Percentiles rank a stretch among this genome's conserved stretches.
phyloP scores from a whole-genome alignment of 2,329 filamentous ascomycete species.

The Nigrospora oryzae region DNA sequence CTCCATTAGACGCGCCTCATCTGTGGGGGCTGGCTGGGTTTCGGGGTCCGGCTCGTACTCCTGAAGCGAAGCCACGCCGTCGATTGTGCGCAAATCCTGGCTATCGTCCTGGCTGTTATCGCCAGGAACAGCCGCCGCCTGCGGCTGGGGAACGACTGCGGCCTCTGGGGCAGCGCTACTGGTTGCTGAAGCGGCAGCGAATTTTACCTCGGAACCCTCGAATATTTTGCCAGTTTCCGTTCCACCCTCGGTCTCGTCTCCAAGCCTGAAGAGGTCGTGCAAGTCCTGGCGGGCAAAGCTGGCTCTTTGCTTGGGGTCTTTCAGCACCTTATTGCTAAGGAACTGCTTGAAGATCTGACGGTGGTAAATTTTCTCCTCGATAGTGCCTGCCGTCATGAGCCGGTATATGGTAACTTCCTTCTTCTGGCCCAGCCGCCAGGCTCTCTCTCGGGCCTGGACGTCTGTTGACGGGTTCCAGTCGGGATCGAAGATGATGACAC shows the following conservation, averaged over 20 bases:
- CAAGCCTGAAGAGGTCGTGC: constrained; percentile 83
- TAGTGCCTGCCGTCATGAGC: constrained; percentile 95
- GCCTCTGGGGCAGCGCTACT: constrained; percentile 1
- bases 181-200: constrained; percentile 28
- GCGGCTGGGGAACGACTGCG: constrained; percentile 3
- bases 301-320: constrained; percentile 86
- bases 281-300: constrained; percentile 85
- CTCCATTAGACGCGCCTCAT: constrained; percentile 75
- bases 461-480: constrained; percentile 99
- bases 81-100: constrained; percentile 22
- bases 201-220: constrained; percentile 72
- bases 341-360: constrained; percentile 99
- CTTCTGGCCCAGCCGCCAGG: constrained; percentile 93
- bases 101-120: constrained; percentile 13
- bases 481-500: constrained; percentile 96
- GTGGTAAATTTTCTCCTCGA: constrained; percentile 99
- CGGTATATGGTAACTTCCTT: constrained; percentile 93
- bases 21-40: constrained; percentile 32
- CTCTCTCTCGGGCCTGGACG: constrained; percentile 86
- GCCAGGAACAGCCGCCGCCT: constrained; percentile 1
- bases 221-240: constrained; percentile 85
- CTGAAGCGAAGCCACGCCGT: constrained; percentile 19
- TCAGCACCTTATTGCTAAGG: constrained; percentile 89
- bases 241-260: constrained; percentile 55
- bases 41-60: constrained; percentile 36